Evolutionary conservation across 2,329 filamentous ascomycete species (phyloP), one percentile per base, ranked within the genome.

Genomic region (Trichoderma gracile): DNA sequence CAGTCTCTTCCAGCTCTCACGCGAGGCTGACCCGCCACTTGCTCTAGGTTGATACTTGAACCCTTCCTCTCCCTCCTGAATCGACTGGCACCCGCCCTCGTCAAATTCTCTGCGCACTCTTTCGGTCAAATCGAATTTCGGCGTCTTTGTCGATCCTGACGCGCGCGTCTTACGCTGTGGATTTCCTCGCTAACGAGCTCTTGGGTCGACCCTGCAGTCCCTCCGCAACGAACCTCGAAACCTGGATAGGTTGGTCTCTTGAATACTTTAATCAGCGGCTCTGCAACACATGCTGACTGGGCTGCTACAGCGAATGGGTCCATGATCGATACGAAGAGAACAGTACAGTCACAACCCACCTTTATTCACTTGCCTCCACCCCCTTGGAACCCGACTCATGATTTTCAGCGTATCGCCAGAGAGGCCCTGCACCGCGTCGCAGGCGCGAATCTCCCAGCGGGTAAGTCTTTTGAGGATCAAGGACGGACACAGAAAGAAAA

Each of bases 281-380:
- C 21, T 14, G n/a, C 9, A 15, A 23, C 14, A 14, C 6, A 23
- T 52, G n/a, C 65, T 66, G n/a, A 66, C 49, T 2, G 9, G 14
- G 8, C 27, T 15, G 43, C 49, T 25, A 25, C 68, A 92, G 92
- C 74, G 93, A 96, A 82, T 97, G 93, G 93, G 92, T 97, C 71
- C 93, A 97, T 76, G 92, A 96, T 79, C 91, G 88, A 75, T 96
- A 87, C 75, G 91, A 95, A 76, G 91, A 92, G 73, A 85, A 89
- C 75, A 83, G 88, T 84, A 80, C 72, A 74, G 61, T 65, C 49
- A 49, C 25, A 40, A n/a, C 27, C 21, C 46, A 10, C 23, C 47
- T 52, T 27, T 27, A 33, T 56, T 42, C 27, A 57, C 27, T 14
- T 38, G 27, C 45, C 27, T 21, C 42, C 27, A 14, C 33, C 30